Evolutionary conservation across 352 stramenopile species (phyloP), one percentile per base, ranked within the genome.

Genomic region (Pseudoperonospora humuli): DNA sequence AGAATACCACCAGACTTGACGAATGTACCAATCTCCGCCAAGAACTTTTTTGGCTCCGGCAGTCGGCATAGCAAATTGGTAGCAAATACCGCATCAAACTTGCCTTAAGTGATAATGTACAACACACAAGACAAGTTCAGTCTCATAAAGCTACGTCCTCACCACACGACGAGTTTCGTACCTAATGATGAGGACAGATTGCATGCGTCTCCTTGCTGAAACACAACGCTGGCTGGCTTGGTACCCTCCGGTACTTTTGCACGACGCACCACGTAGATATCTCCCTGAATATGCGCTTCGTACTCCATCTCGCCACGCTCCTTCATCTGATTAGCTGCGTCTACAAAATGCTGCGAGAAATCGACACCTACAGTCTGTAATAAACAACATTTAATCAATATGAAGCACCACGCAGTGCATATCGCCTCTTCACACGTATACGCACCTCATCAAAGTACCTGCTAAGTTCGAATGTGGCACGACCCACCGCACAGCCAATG

Each of bases 21-120:
- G 40, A 98, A 82, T 5, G 59, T 50, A 24, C 64, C 61, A 31
- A 98, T 79, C 6, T 83, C 70, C 17, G 63, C 75, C 15, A 99
- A 54, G 57, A 96, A 98, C 27, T 82, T 77, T 20, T 79, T 57
- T 3, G 95, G 95, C 35, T 97, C 75, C 1, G 94, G 95, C 36
- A 99, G 64, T 8, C 95, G 87, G 50, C 95, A 98, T 18, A 99
- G 65, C 41, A 98, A 58, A 58, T 99, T 98, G 27, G 86, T 93
- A 35, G 95, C 91, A 47, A 98, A 86, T 10, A 98, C 76, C 19
- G 75, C 86, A 63, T 98, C 93, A 54, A 98, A 98, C 23, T 76
- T 84, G 35, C 86, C 85, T 62, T 41, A 11, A 41, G 21, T 2
- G 15, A 37, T 45, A 13, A n/a, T n/a, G n/a, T 4, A 46, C 41